These are phyloP conservation scores for Starmerella apis DNA, from an alignment of 805 yeast species.

Conservation along the genomic window DNA sequence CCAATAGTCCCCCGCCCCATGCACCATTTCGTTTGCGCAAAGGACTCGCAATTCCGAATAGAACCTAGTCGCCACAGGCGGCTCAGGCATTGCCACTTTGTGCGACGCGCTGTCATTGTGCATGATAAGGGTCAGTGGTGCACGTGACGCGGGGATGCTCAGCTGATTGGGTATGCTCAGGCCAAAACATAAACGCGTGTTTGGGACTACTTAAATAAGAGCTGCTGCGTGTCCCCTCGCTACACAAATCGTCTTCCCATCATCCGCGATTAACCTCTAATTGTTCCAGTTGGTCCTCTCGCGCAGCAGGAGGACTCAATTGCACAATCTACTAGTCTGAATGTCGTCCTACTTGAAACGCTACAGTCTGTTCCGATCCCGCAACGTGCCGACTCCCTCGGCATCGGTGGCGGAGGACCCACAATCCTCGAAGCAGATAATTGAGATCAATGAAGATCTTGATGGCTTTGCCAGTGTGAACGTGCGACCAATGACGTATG, in stretches of 20 bases:
- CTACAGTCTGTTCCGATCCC: slow-evolving; percentile 12
- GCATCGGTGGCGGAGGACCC: slow-evolving; percentile 10
- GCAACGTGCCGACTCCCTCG: slow-evolving; percentile 1
- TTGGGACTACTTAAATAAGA: slow-evolving; percentile 1
- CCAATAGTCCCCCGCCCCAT: no score
- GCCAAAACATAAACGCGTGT: slow-evolving; percentile 6
- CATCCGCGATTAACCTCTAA: background rate
- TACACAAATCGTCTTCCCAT: background rate
- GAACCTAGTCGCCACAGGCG: no score
- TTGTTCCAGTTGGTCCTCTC: background rate
- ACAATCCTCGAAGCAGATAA: slow-evolving; percentile 13
- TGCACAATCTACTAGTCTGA: background rate
- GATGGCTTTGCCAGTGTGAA: slow-evolving; percentile 41
- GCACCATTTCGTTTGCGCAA: no score
- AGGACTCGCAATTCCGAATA: no score
- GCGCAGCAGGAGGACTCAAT: background rate
- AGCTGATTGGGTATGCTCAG: slow-evolving; percentile 1
- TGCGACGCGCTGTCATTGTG: slow-evolving; percentile 8
- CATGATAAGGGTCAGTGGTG: background rate
- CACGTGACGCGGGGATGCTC: slow-evolving; percentile 2
- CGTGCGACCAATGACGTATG: slow-evolving; percentile 42
- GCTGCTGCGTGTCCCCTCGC: no score
- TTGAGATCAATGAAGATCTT: slow-evolving; percentile 23
- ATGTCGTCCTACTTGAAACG: slow-evolving; percentile 10
- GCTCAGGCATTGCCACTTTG: background rate